Conservation (phyloP, 768 basidiomycete species). For the Mycena belliarum region DNA sequence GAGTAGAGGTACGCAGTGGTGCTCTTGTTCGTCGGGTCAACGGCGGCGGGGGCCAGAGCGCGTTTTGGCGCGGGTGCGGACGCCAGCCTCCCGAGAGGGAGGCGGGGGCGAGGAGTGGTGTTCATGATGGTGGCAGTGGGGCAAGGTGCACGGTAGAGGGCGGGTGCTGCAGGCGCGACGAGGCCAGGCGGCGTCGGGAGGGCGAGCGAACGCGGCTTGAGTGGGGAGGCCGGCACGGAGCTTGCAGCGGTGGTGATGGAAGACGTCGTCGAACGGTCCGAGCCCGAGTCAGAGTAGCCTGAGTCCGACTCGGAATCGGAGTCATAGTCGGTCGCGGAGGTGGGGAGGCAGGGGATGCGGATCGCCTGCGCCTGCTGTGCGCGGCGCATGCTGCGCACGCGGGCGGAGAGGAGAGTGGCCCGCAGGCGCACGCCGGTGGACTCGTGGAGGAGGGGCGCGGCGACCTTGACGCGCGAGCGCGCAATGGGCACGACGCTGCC, state of each 20-base stretch:
- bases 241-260: constrained; percentile 7
- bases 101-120: too few species aligned
- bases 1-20: constrained; percentile 17
- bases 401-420: constrained; percentile 14
- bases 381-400: constrained; percentile 13
- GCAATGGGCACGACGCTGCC: constrained; percentile 8
- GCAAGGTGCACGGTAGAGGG: too few species aligned
- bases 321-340: neutral
- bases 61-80: too few species aligned
- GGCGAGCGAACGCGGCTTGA: neutral
- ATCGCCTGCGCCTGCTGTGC: neutral
- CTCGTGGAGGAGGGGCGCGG: constrained; percentile 11
- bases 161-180: too few species aligned
- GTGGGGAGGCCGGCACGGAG: constrained; percentile 5
- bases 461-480: neutral
- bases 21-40: neutral
- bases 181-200: constrained; percentile 1
- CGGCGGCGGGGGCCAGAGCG: too few species aligned
- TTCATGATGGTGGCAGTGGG: too few species aligned
- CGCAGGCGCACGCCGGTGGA: constrained; percentile 13
- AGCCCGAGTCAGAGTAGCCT: constrained; percentile 1
- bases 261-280: constrained; percentile 2
- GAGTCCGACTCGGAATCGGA: constrained; percentile 5
- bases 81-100: too few species aligned
- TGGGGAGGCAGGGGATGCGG: neutral